Base-by-base conservation (phyloP, 1,284 basidiomycete genomes). In the Irpex lacteus region DNA sequence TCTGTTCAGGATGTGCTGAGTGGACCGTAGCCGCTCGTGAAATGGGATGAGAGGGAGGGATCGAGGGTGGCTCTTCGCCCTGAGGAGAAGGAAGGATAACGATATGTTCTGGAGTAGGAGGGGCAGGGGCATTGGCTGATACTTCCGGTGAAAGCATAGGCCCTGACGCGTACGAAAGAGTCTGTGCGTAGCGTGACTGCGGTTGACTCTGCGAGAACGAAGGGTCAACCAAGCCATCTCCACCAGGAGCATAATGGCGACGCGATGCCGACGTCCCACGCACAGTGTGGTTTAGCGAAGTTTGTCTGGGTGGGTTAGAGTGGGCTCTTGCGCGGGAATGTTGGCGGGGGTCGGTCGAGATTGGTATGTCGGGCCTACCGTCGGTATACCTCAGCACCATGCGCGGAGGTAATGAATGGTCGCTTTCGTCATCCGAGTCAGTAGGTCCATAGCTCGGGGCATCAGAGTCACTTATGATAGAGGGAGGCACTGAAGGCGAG, bases 321-420 rank as follows among this genome's bases (percentile, higher is more conserved):
- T 64, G 59, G 36, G 60, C 54, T 54, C 66, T 32, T 19, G 65
- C 50, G 55, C 47, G 67, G 60, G 56, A 59, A n/a, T 38, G 60
- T 62, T 50, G 9, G 8, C 34, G 19, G 59, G 67, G 56, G 44
- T 71, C 68, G 65, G 80, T 77, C 15, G 84, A 80, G 69, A 90
- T 86, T 38, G 86, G 85, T 11, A 87, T 74, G 73, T 88, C 85
- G 5, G 81, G 81, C 55, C 85, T 74, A 4, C 89, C 88, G 70
- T 89, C 84, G n/a, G 77, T 78, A 70, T 86, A 91, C 63, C 83
- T 82, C 66, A 91, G 75, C 65, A 90, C 76, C 87, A 91, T 90
- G 68, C 83, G 86, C 4, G 89, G 90, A 2, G 89, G 89, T 5
- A 86, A 67, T 0, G 89, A 91, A 70, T 82, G 81, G n/a, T 81